Conservation (phyloP, 2,329 filamentous ascomycete species). For the Coniochaeta prunicola region DNA sequence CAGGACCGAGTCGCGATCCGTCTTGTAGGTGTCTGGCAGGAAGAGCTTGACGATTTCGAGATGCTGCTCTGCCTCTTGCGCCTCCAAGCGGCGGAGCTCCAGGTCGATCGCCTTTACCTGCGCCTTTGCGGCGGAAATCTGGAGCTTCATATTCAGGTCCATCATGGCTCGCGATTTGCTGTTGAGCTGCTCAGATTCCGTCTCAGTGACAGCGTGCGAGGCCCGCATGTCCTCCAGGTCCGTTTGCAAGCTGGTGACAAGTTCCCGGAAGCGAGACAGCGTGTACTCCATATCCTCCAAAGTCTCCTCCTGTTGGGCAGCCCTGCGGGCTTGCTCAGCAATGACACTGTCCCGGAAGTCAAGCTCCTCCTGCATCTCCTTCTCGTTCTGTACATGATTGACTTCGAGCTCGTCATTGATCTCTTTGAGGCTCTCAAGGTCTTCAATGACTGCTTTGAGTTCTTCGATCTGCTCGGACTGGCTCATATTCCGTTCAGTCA, state of each 20-base stretch:
- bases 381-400: conserved; percentile 88
- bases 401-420: conserved; percentile 91
- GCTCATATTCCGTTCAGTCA: conserved; percentile 79
- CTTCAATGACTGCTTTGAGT: conserved; percentile 72
- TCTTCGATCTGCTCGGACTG: conserved; percentile 80
- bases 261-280: conserved; percentile 77
- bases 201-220: conserved; percentile 86
- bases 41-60: conserved; percentile 84
- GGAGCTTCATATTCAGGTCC: conserved; percentile 92
- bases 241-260: conserved; percentile 77
- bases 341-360: conserved; percentile 82
- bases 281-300: conserved; percentile 89
- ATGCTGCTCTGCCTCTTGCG: conserved; percentile 82
- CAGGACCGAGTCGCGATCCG: conserved; percentile 78
- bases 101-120: conserved; percentile 93
- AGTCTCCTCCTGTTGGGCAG: conserved; percentile 67
- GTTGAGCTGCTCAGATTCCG: conserved; percentile 84
- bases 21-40: conserved; percentile 74
- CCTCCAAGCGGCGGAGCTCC: conserved; percentile 78
- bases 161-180: conserved; percentile 88
- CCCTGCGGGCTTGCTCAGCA: conserved; percentile 68
- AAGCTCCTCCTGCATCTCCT: conserved; percentile 88
- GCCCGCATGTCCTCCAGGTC: conserved; percentile 90
- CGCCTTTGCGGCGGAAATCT: conserved; percentile 81
- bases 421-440: conserved; percentile 83